Evolutionary conservation across 768 basidiomycete genomes (phyloP).

Genomic region (Hypholoma fasciculare): DNA sequence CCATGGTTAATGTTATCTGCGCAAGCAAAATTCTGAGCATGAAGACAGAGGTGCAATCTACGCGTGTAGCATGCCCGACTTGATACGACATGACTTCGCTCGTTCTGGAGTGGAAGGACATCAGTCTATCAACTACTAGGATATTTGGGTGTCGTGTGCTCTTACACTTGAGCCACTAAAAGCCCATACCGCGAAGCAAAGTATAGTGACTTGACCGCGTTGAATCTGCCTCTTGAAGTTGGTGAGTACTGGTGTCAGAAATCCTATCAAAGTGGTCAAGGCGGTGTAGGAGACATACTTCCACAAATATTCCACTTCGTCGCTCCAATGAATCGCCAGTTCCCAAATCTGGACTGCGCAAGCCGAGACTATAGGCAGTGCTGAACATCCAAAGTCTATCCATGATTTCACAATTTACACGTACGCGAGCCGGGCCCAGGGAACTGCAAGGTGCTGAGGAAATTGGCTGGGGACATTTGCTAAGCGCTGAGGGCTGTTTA

Average conservation of each 20-base stretch:
- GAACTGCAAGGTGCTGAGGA: too few relatives aligned
- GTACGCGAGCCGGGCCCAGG: background rate
- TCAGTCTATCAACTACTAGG: background rate
- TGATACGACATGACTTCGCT: conserved; percentile 9
- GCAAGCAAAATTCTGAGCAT: conserved; percentile 9
- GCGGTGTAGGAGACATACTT: conserved; percentile 5
- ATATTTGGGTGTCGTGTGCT: background rate
- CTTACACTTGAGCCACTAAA: conserved; percentile 20
- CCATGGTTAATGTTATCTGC: conserved; percentile 13
- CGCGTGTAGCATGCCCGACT: background rate
- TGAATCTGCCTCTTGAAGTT: conserved; percentile 9
- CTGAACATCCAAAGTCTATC: background rate
- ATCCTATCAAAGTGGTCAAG: background rate
- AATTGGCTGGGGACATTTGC: too few relatives aligned
- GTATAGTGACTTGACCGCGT: conserved; percentile 16
- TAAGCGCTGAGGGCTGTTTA: too few relatives aligned
- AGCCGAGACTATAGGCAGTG: conserved; percentile 15
- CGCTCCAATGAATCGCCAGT: conserved; percentile 9
- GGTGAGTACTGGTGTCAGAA: background rate
- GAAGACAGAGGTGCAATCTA: conserved; percentile 4
- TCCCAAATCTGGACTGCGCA: conserved; percentile 21
- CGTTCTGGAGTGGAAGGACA: conserved; percentile 2
- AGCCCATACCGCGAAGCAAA: conserved; percentile 17
- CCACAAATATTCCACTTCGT: conserved; percentile 23
- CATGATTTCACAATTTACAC: background rate